Conservation (phyloP, 345 rosid genomes). For the Brassica napus region Da-Ae NC_063448.1:11321501-11322000, state of each 20-base stretch:
- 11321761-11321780: too few species aligned
- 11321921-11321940: not conserved
- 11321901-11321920: not conserved
- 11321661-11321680: conserved; percentile 17
- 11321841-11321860: conserved; percentile 28
- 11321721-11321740: not conserved
- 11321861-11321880: conserved; percentile 34
- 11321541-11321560: not conserved
- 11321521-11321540: not conserved
- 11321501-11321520: conserved; percentile 17
- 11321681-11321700: conserved; percentile 16
- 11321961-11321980: conserved; percentile 36
- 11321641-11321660: conserved; percentile 27
- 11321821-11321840: conserved; percentile 40
- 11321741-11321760: not conserved
- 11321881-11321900: conserved; percentile 19
- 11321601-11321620: conserved; percentile 9
- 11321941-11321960: not conserved
- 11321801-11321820: conserved; percentile 23
- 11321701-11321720: not conserved
- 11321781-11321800: not conserved
- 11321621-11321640: conserved; percentile 31
- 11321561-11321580: not conserved
- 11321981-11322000: conserved; percentile 42
- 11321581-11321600: not conserved